Evolutionary conservation across 495 filamentous ascomycete species (phyloP).

Genomic region (Penicillium bovifimosum): DNA sequence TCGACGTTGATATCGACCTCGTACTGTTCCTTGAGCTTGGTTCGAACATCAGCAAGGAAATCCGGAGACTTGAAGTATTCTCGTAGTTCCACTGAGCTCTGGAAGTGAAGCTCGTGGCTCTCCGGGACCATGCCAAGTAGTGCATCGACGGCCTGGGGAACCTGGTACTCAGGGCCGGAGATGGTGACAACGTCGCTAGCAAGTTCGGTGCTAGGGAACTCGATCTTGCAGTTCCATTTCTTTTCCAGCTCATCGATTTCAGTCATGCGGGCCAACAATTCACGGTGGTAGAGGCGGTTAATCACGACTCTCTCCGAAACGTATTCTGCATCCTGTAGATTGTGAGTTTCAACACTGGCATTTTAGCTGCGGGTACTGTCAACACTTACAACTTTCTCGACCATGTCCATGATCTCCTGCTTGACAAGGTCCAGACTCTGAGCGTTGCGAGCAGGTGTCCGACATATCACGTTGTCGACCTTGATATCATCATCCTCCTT

Average conservation of each 20-base stretch:
- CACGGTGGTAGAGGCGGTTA: slow-evolving; percentile 90
- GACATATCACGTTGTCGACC: slow-evolving; percentile 98
- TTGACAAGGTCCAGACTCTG: slow-evolving; percentile 95
- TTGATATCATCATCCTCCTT: slow-evolving; percentile 97
- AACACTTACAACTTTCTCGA: slow-evolving; percentile 75
- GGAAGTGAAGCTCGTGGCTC: slow-evolving; percentile 82
- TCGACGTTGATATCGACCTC: slow-evolving; percentile 77
- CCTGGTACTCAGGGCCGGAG: slow-evolving; percentile 94
- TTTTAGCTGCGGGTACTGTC: background rate
- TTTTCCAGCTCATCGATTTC: slow-evolving; percentile 94
- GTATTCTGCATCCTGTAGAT: slow-evolving; percentile 78
- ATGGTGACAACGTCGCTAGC: slow-evolving; percentile 95
- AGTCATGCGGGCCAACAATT: slow-evolving; percentile 76
- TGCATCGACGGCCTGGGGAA: slow-evolving; percentile 90
- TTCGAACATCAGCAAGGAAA: slow-evolving; percentile 69
- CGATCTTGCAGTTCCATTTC: slow-evolving; percentile 98
- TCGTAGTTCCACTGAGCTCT: slow-evolving; percentile 63
- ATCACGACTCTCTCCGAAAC: slow-evolving; percentile 88
- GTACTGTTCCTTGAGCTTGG: slow-evolving; percentile 84
- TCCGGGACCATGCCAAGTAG: slow-evolving; percentile 97
- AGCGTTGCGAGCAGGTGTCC: slow-evolving; percentile 94
- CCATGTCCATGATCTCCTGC: slow-evolving; percentile 99
- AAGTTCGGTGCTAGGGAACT: slow-evolving; percentile 93
- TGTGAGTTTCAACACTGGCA: background rate
- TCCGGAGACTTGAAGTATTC: slow-evolving; percentile 72